Base-by-base conservation (phyloP, 2,329 filamentous ascomycete species). In the Nigrospora osmanthi region DNA sequence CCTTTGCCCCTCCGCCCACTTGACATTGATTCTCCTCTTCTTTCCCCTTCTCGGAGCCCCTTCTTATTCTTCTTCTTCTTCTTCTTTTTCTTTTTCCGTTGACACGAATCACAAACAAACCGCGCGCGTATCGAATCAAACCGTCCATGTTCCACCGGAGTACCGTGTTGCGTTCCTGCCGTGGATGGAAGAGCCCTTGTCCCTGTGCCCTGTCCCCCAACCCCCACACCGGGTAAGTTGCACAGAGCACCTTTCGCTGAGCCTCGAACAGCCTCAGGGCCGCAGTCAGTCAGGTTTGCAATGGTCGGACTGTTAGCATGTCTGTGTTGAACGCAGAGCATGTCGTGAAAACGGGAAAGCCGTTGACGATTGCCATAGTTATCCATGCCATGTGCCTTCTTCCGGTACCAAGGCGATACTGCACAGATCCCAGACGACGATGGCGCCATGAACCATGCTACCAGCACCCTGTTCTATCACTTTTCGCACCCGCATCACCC, bases 281-380 rank as follows among this genome's bases (percentile, higher is more conserved):
- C 1, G 28, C 19, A 17, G 47, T 57, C 16, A 44, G 42, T n/a
- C 36, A 50, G n/a, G 50, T 44, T 13, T 50, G 41, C 11, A 34
- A 44, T 11, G 39, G 47, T 30, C 39, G 52, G 40, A 44, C 43
- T 31, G 42, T 49, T 12, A 50, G 49, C 1, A 47, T 56, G 15
- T 40, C 49, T n/a, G 37, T 49, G 41, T 48, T 51, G 48, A 54
- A 52, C 23, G 52, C 54, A 19, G 50, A 56, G 28, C 49, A 53
- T 35, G 56, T 53, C 38, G 46, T 52, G 41, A 39, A 40, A 16
- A 51, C 47, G 13, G 44, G 50, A 11, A 47, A 30, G 50, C n/a
- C n/a, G 35, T 56, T 55, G 3, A 49, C 58, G 32, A 56, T 56
- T 30, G 55, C 58, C 47, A 55, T 54, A 5, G 39, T 58, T 33